Base-by-base conservation (phyloP, 768 basidiomycete species). In the Crucibulum laeve region DNA sequence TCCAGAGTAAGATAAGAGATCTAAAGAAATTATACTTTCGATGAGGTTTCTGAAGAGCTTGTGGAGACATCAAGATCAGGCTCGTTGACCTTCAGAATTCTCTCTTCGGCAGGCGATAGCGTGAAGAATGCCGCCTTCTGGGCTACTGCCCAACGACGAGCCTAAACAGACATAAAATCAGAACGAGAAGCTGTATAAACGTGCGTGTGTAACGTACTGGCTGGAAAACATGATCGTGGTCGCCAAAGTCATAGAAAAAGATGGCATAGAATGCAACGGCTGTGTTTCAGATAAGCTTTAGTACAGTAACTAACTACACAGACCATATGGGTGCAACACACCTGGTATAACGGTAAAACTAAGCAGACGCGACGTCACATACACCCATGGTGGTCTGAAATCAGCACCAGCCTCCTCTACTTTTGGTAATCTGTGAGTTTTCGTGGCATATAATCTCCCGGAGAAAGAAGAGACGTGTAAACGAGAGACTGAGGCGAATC, bases 171-270 rank as follows among this genome's bases (percentile, higher is more conserved):
- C 26, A 33, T 22, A 11, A 21, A 14, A 40, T 42, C 18, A 40
- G 14, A n/a, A 5, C 10, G 22, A 5, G 15, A 11, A 24, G 7
- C 5, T 11, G 13, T 11, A 13, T 5, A 32, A 19, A 39, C n/a
- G 23, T 17, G 28, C 22, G n/a, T n/a, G n/a, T n/a, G n/a, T 26
- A 33, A 30, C 79, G 57, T 49, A 84, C 83, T 18, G 80, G 78
- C 59, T 72, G 74, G 59, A 84, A 87, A 21, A 84, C 79, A 57
- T 87, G 83, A 18, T 87, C 84, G 37, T 69, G 65, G n/a, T 82
- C 78, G 3, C 84, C 84, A 58, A 77, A 86, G 57, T 87, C 82
- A 40, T 77, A 74, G 44, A 80, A 59, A 56, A 87, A 81, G 17
- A 81, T 64, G 2, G 71, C 71, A 48, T 86, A 87, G 3, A 79